Percentiles rank a stretch among this genome's conserved stretches.
Conservation (phyloP, 768 basidiomycete species). For the Cystobasidium tubakii region DNA sequence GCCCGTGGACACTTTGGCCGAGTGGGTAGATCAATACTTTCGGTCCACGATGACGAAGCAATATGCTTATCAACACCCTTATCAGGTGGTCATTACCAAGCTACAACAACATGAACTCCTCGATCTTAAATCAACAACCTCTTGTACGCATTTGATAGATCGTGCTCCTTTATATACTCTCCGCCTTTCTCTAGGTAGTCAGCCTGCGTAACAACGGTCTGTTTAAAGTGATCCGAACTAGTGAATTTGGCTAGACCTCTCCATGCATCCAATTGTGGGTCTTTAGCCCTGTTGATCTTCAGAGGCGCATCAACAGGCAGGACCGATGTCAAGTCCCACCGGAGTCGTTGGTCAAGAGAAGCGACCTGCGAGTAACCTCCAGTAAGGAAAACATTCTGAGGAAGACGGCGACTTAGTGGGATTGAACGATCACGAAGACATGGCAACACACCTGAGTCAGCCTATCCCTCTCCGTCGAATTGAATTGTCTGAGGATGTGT, state of each 20-base stretch:
- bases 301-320: slow-evolving; percentile 76
- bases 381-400: slow-evolving; percentile 80
- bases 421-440: too few species aligned
- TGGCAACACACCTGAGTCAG: slow-evolving; percentile 72
- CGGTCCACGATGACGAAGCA: too few species aligned
- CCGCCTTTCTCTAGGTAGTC: slow-evolving; percentile 89
- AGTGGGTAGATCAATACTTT: too few species aligned
- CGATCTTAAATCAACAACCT: not conserved
- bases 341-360: slow-evolving; percentile 63
- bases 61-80: too few species aligned
- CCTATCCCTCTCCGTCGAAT: slow-evolving; percentile 61
- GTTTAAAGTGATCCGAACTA: slow-evolving; percentile 55
- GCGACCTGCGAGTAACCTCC: slow-evolving; percentile 72
- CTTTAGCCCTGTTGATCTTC: slow-evolving; percentile 58
- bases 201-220: slow-evolving; percentile 61
- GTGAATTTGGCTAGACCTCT: slow-evolving; percentile 73
- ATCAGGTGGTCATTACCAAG: too few species aligned
- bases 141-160: slow-evolving; percentile 73
- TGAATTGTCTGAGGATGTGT: slow-evolving; percentile 69
- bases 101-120: not conserved
- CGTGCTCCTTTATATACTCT: slow-evolving; percentile 81
- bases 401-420: not conserved
- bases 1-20: too few species aligned
- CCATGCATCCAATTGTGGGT: slow-evolving; percentile 77
- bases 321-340: slow-evolving; percentile 71